phyloP scores from a whole-genome alignment of 169 alveolate species.

The Cyclospora cayetanensis region DNA sequence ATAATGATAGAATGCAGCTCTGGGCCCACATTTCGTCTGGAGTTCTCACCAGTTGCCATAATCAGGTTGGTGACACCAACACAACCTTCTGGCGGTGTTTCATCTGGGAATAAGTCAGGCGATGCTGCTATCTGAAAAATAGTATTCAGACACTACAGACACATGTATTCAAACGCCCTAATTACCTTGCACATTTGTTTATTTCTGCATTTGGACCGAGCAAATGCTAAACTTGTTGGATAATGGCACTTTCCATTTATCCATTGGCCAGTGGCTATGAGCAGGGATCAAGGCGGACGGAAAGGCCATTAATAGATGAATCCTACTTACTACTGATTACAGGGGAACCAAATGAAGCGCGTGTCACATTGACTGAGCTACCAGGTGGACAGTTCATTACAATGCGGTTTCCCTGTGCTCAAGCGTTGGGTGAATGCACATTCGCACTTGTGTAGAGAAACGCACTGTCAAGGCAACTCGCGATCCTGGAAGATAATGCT shows the following conservation, averaged over 20 bases:
- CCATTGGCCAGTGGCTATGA: slow-evolving; percentile 9
- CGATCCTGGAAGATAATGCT: slow-evolving; percentile 29
- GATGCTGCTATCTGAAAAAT: background rate
- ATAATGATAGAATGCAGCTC: background rate
- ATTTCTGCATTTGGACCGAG: background rate
- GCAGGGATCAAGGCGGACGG: background rate
- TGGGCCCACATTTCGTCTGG: too few species aligned
- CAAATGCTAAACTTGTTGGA: background rate
- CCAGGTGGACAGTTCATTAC: slow-evolving; percentile 55
- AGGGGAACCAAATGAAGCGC: slow-evolving; percentile 44
- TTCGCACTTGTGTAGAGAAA: too few species aligned
- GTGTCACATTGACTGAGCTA: background rate
- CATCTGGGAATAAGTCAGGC: background rate
- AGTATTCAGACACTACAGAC: background rate
- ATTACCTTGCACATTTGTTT: slow-evolving; percentile 22
- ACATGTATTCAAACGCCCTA: too few species aligned
- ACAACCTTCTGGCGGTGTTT: background rate
- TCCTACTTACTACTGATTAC: background rate
- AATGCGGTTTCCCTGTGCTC: slow-evolving; percentile 27
- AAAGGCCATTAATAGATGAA: background rate
- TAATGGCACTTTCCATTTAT: background rate
- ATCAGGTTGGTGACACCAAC: background rate
- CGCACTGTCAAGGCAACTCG: background rate
- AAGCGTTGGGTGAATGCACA: too few species aligned
- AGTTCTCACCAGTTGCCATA: background rate